Base-by-base conservation (phyloP, 495 filamentous ascomycete genomes). In the Sabuloglossum arenarium region DNA sequence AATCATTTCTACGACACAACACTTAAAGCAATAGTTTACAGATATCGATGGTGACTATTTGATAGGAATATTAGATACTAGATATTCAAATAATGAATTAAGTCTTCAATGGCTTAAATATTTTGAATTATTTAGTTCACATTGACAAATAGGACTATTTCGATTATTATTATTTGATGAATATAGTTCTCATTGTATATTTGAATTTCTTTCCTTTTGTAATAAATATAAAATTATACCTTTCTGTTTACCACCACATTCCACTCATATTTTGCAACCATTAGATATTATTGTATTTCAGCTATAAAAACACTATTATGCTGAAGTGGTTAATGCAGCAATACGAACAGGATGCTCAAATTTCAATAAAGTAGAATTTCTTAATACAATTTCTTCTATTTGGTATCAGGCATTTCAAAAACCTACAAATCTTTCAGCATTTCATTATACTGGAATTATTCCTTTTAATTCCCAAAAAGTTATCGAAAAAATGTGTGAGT, bases 161-260 rank as follows among this genome's bases (percentile, higher is more conserved):
- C 16, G 31, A 25, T 29, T 55, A n/a, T 25, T 55, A 6, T 12
- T 55, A 3, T 55, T 32, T 19, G 21, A 55, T 24, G 37, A 19
- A 4, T 53, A 55, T 34, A 6, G 9, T 5, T 55, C 31, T n/a
- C 53, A 55, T 55, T 4, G 5, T 5, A 55, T 19, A n/a, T 19
- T 5, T 4, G 24, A 55, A 21, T 55, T 55, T 55, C 11, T 55
- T 16, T 5, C 5, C 3, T 55, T 47, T 46, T 55, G 29, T 27
- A 19, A 55, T 32, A 4, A 6, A 4, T 19, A 55, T 45, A 51
- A 46, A 19, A 55, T 55, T 21, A 45, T 55, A 3, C 53, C 32
- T 5, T 45, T 55, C 51, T 55, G n/a, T 55, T 55, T 55, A 27
- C 23, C 32, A 16, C 53, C 53, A n/a, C 53, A 55, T 55, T 5